phyloP scores from a whole-genome alignment of 139 green algal species.

The Closterium sp. region DNA sequence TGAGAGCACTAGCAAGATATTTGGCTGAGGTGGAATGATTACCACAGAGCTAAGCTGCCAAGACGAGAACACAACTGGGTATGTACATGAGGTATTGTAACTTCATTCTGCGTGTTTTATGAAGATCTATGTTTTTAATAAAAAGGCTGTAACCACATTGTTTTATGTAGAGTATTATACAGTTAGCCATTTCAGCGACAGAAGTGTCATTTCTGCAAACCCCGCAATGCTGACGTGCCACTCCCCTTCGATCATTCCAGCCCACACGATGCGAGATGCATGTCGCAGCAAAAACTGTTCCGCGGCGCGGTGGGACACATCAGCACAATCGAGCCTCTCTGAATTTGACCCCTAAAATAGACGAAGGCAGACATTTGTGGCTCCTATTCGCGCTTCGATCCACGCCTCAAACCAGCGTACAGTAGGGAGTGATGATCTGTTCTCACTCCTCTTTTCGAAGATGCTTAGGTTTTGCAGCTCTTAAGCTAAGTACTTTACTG shows the following conservation, averaged over 20 bases:
- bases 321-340: not conserved
- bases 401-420: not conserved
- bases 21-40: not conserved
- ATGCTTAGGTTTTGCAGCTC: no score
- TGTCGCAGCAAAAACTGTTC: no score
- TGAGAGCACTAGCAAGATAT: not conserved
- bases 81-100: no score
- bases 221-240: not conserved
- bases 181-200: not conserved
- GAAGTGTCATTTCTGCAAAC: not conserved
- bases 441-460: no score
- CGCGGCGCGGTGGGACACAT: not conserved
- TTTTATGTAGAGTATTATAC: no score
- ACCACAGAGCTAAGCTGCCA: no score
- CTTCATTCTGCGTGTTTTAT: no score
- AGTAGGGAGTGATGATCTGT: no score
- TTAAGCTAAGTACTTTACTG: no score
- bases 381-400: not conserved
- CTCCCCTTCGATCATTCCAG: not conserved
- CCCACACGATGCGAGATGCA: not conserved
- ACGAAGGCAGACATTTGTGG: not conserved
- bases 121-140: no score
- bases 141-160: no score
- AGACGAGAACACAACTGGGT: no score
- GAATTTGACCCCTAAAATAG: not conserved